Evolutionary conservation across 495 filamentous ascomycete species (phyloP).

Genomic region (Talaromyces borbonicus): DNA sequence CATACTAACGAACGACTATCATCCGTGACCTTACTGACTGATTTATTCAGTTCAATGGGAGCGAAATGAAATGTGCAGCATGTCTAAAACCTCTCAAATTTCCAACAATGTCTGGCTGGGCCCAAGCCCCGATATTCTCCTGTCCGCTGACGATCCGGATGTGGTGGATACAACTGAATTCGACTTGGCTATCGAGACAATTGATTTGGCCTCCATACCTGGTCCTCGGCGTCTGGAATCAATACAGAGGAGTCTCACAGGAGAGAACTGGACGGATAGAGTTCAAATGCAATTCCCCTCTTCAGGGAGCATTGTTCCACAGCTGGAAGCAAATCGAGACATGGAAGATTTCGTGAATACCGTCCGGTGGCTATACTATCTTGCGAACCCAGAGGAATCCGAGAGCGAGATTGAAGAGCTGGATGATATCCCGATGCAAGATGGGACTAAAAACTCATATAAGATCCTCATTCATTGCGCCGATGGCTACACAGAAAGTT

Average conservation of each 20-base stretch:
- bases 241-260: conserved; percentile 47
- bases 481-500: conserved; percentile 93
- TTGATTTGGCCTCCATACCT: conserved; percentile 64
- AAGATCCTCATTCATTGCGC: conserved; percentile 85
- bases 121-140: conserved; percentile 63
- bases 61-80: conserved; percentile 80
- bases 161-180: conserved; percentile 43
- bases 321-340: conserved; percentile 68
- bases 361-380: conserved; percentile 79
- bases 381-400: conserved; percentile 49
- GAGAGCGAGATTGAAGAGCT: conserved; percentile 41
- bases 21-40: conserved; percentile 10
- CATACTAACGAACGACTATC: not conserved
- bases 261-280: conserved; percentile 33
- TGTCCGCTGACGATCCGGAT: conserved; percentile 20
- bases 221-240: conserved; percentile 44
- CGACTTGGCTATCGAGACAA: conserved; percentile 79
- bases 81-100: conserved; percentile 86
- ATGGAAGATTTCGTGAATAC: conserved; percentile 74
- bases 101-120: conserved; percentile 84
- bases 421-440: conserved; percentile 45
- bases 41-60: conserved; percentile 61
- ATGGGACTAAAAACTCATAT: conserved; percentile 28
- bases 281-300: conserved; percentile 79
- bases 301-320: conserved; percentile 78